Percentiles rank a stretch among this genome's conserved stretches.
Evolutionary conservation across 2,329 filamentous ascomycete species (phyloP).

Genomic region (Neofusicoccum sp.): DNA sequence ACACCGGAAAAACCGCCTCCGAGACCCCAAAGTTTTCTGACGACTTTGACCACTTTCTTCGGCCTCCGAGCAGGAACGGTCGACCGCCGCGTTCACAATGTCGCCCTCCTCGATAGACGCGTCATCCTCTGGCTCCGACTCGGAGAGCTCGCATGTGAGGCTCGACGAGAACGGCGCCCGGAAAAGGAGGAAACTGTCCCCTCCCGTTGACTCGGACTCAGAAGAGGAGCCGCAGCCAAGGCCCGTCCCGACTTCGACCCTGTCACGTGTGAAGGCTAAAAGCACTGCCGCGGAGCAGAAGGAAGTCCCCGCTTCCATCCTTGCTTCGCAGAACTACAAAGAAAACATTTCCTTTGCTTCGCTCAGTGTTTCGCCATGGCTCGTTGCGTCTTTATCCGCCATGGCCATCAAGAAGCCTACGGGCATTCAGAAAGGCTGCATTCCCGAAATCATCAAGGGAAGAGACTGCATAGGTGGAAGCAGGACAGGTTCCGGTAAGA

Average conservation of each 20-base stretch:
- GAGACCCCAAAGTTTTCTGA: slow-evolving; percentile 8
- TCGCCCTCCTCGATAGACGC: slow-evolving; percentile 13
- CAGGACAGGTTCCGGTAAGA: slow-evolving; percentile 95
- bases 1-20: background rate
- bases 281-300: slow-evolving; percentile 22
- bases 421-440: slow-evolving; percentile 88
- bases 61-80: background rate
- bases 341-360: slow-evolving; percentile 68
- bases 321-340: slow-evolving; percentile 23
- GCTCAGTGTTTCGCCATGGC: slow-evolving; percentile 79
- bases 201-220: slow-evolving; percentile 22
- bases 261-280: slow-evolving; percentile 41
- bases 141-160: slow-evolving; percentile 14
- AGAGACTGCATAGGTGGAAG: slow-evolving; percentile 94
- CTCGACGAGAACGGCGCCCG: slow-evolving; percentile 33
- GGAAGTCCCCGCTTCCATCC: slow-evolving; percentile 15
- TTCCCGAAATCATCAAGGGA: slow-evolving; percentile 88
- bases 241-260: slow-evolving; percentile 26
- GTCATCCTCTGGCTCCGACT: slow-evolving; percentile 18
- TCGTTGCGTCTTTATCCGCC: slow-evolving; percentile 74
- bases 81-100: slow-evolving; percentile 1
- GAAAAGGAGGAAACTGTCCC: slow-evolving; percentile 41
- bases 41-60: slow-evolving; percentile 2
- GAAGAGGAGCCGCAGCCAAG: slow-evolving; percentile 24
- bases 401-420: slow-evolving; percentile 89